Base-by-base conservation (phyloP, 2,329 filamentous ascomycete genomes). In the Alternaria atra region DNA sequence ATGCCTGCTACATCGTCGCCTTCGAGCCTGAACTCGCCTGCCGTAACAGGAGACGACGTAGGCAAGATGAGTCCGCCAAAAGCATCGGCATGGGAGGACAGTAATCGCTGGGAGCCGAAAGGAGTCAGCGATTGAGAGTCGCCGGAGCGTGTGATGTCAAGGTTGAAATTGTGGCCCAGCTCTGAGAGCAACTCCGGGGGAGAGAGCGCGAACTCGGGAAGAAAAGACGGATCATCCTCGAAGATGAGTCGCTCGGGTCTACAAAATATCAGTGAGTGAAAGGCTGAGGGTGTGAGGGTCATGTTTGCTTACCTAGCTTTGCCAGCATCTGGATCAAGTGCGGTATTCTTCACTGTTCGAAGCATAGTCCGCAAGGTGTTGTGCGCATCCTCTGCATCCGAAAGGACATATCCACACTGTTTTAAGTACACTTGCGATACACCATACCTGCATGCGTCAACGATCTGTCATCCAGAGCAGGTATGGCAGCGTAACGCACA, bases 371-470 rank as follows among this genome's bases (percentile, higher is more conserved):
- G 85, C 85, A 98, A 92, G 67, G 87, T 88, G 61, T 89, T 86
- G 68, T 92, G 89, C 37, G 91, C 89, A 67, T 87, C 89, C 77
- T 94, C 89, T 2, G 90, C 89, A 73, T 98, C 95, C 3, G 86
- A 85, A 47, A 97, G 87, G 25, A 97, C 88, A 76, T 97, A 99
- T 37, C 86, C 85, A 71, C 91, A 97, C 79, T 99, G 94, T 75
- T 97, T 91, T 27, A 87, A 85, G 77, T 93, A 97, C 17, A 98
- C 93, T 50, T 91, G 87, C 3, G 93, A 91, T 15, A 97, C 87
- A 5, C 94, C 94, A 75, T 77, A 79, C 58, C 77, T 79, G 37
- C 6, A 6, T n/a, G 34, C 2, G 27, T 76, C 54, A 77, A 56
- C 42, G 47, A 9, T 25, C 12, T 9, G 25, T 32, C 20, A 8